Percentiles rank a stretch among this genome's conserved stretches.
Evolutionary conservation across 2,329 filamentous ascomycete species (phyloP).

Genomic region (Colletotrichum cordylinicola): DNA sequence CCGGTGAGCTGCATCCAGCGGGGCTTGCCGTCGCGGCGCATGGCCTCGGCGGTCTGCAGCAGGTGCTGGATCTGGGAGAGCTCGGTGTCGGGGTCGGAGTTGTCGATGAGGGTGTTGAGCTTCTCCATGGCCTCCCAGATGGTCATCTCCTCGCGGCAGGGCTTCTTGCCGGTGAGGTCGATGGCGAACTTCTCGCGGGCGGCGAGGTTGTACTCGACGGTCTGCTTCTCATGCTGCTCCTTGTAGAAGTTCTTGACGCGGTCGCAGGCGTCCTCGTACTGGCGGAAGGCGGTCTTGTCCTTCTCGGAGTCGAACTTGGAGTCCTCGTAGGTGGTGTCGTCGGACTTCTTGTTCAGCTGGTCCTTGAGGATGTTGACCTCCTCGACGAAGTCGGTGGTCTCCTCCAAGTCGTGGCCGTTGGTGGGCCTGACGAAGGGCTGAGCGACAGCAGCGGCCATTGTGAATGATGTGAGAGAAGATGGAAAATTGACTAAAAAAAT

Average conservation of each 20-base stretch:
- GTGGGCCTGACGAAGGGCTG: constrained; percentile 6
- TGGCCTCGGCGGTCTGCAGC: constrained; percentile 87
- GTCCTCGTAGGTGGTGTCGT: constrained; percentile 38
- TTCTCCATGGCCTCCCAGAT: constrained; percentile 94
- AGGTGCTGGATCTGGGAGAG: constrained; percentile 91
- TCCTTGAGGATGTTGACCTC: constrained; percentile 60
- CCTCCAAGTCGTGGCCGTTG: constrained; percentile 44
- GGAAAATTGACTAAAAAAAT: neutral
- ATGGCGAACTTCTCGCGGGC: constrained; percentile 62
- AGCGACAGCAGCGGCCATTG: constrained; percentile 19
- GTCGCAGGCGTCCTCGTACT: constrained; percentile 84
- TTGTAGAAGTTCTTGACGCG: constrained; percentile 87
- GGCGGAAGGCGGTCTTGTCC: constrained; percentile 81
- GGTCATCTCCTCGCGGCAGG: constrained; percentile 73
- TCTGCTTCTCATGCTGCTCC: constrained; percentile 75
- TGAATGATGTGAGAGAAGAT: neutral
- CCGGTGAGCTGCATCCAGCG: constrained; percentile 83
- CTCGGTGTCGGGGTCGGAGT: constrained; percentile 87
- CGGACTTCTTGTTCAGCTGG: constrained; percentile 23
- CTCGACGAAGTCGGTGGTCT: constrained; percentile 54
- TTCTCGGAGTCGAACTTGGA: constrained; percentile 77
- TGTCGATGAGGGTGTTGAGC: constrained; percentile 88
- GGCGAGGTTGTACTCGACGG: constrained; percentile 82
- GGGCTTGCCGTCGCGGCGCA: constrained; percentile 83
- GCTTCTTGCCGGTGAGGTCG: constrained; percentile 65